Conservation (phyloP, 306 rosid genomes). For the Trifolium repens region DNA sequence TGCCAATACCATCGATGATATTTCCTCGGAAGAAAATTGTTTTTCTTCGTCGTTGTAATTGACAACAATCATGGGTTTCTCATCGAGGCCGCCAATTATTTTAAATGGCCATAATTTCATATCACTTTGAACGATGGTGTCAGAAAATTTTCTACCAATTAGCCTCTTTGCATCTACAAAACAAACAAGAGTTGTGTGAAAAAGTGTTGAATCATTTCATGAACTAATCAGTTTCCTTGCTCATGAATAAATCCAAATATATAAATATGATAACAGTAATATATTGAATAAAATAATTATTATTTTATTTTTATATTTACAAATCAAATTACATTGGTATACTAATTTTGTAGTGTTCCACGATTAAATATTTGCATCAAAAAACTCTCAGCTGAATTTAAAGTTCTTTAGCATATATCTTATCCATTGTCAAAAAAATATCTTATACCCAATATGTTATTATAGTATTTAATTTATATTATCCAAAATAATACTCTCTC, state of each 20-base stretch:
- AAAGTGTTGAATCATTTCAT: neutral
- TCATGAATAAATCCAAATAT: neutral
- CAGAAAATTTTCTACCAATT: constrained; percentile 65
- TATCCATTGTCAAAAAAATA: neutral
- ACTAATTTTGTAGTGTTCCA: too few relatives aligned
- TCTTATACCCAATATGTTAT: too few relatives aligned
- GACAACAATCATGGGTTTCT: constrained; percentile 55
- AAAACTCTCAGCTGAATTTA: too few relatives aligned
- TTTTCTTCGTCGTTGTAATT: constrained; percentile 40
- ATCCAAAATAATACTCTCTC: neutral
- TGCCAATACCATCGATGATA: constrained; percentile 57
- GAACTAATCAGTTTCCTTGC: neutral
- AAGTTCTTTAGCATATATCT: too few relatives aligned
- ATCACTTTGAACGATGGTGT: constrained; percentile 55
- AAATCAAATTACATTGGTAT: too few relatives aligned
- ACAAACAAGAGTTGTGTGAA: neutral
- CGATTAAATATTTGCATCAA: too few relatives aligned
- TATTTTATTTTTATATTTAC: neutral
- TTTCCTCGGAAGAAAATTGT: constrained; percentile 51
- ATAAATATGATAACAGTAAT: too few relatives aligned
- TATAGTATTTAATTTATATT: neutral
- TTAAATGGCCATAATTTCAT: constrained; percentile 60
- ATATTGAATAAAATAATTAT: neutral
- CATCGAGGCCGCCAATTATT: constrained; percentile 35
- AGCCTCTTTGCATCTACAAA: constrained; percentile 58